A percentile compares a stretch with the other conserved stretches of the same genome.
Conservation (phyloP, 2,329 filamentous ascomycete species). For the Fonsecaea pedrosoi region DNA sequence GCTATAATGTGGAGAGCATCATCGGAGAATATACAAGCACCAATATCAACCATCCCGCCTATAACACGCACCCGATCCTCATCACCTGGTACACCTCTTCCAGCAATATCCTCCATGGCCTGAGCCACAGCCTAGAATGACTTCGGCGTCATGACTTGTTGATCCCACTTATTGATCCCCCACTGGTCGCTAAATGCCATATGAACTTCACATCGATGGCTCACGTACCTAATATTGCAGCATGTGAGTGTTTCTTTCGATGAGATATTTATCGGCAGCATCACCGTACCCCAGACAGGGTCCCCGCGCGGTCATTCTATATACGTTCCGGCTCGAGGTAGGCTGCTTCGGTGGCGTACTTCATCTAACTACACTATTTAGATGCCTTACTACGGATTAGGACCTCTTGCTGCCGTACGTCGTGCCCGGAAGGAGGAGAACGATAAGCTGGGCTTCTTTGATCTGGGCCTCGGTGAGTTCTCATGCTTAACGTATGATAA, state of each 20-base stretch:
- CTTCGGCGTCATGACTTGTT: background rate
- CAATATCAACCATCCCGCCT: conserved; percentile 34
- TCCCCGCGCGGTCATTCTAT: no score
- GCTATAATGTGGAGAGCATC: no score
- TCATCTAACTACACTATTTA: no score
- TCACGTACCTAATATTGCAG: background rate
- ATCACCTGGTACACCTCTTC: conserved; percentile 33
- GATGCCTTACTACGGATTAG: no score
- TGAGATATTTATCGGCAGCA: background rate
- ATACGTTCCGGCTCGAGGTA: no score
- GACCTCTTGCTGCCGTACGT: no score
- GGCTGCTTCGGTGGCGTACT: no score
- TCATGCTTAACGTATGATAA: no score
- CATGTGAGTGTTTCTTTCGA: background rate
- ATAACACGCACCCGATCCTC: conserved; percentile 37
- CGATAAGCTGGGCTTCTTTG: no score
- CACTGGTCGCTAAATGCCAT: background rate
- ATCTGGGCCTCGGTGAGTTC: no score
- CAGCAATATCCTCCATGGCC: conserved; percentile 35
- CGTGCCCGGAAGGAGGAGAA: no score
- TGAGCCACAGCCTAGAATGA: conserved; percentile 37
- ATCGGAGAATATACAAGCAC: background rate
- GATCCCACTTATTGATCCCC: background rate
- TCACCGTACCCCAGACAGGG: background rate
- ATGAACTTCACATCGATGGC: background rate